Conservation (phyloP, 805 yeast genomes). For the Candida palmyrensis region DNA sequence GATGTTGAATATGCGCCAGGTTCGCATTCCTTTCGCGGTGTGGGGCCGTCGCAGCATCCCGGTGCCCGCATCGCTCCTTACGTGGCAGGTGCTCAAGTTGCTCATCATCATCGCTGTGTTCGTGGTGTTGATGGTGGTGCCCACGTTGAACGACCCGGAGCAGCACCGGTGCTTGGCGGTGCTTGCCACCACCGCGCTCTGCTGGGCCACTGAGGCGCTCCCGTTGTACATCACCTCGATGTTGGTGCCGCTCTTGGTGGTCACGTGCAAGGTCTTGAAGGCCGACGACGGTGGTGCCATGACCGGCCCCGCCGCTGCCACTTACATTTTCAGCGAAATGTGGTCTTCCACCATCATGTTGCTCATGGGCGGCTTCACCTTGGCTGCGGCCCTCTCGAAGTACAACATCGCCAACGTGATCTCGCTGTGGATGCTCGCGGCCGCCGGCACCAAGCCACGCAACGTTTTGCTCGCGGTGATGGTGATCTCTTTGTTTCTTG, state of each 20-base stretch:
- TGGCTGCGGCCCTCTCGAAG: conserved; percentile 92
- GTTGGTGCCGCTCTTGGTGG: conserved; percentile 44
- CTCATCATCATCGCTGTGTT: conserved; percentile 47
- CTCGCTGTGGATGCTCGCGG: conserved; percentile 74
- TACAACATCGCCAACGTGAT: conserved; percentile 82
- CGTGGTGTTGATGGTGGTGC: conserved; percentile 44
- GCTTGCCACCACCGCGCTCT: conserved; percentile 48
- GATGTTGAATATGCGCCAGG: conserved; percentile 12
- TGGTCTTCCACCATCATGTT: conserved; percentile 94
- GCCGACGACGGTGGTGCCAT: conserved; percentile 42
- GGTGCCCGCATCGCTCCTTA: conserved; percentile 45
- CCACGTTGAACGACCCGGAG: conserved; percentile 60
- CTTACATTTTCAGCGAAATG: conserved; percentile 79
- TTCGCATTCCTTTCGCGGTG: conserved; percentile 15
- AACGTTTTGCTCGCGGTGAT: conserved; percentile 72
- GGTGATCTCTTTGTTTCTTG: conserved; percentile 78
- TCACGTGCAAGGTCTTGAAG: conserved; percentile 46
- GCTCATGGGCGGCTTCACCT: conserved; percentile 86
- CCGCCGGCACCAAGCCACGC: conserved; percentile 84
- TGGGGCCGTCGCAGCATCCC: conserved; percentile 12
- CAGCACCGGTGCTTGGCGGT: conserved; percentile 70
- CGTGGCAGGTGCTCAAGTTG: conserved; percentile 46
- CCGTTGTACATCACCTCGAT: conserved; percentile 47
- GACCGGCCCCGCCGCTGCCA: conserved; percentile 65
- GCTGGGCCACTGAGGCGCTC: conserved; percentile 50